Percentiles rank a stretch among this genome's conserved stretches.
Conservation (phyloP, 305 asterid genomes). For the Fraxinus albicans region DNA sequence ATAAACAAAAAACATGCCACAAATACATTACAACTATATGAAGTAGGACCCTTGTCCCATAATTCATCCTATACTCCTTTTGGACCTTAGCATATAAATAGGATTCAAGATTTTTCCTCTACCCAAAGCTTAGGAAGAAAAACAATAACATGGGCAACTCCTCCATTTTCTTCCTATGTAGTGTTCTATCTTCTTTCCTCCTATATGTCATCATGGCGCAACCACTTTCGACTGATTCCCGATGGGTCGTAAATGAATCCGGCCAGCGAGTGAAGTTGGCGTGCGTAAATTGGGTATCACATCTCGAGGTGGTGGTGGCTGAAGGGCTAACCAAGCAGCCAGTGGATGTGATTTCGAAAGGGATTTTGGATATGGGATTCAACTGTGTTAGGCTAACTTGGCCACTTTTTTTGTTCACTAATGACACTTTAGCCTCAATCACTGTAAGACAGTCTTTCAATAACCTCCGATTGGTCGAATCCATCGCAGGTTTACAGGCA, state of each 20-base stretch:
- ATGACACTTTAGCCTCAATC: constrained; percentile 58
- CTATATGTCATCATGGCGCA: constrained; percentile 22
- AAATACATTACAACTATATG: background rate
- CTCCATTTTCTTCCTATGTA: constrained; percentile 10
- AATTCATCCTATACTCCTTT: background rate
- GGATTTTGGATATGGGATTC: constrained; percentile 59
- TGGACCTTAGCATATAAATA: constrained; percentile 3
- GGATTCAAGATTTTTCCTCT: background rate
- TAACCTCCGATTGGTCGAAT: constrained; percentile 54
- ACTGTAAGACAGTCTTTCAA: constrained; percentile 68
- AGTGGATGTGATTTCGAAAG: constrained; percentile 60
- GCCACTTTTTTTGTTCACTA: constrained; percentile 85
- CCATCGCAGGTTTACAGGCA: constrained; percentile 60
- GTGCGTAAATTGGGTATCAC: constrained; percentile 92
- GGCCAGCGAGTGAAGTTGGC: constrained; percentile 78
- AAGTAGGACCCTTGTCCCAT: background rate
- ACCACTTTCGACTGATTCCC: constrained; percentile 59
- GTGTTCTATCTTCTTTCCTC: background rate
- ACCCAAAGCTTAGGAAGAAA: background rate
- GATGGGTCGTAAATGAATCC: constrained; percentile 78
- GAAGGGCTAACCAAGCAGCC: constrained; percentile 90
- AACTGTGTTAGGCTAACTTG: constrained; percentile 91
- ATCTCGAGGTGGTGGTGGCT: constrained; percentile 82
- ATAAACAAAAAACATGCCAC: background rate
- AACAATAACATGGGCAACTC: constrained; percentile 23